Base-by-base conservation (phyloP, 1,139 yeast species). In the Scheffersomyces parashehatae region DNA sequence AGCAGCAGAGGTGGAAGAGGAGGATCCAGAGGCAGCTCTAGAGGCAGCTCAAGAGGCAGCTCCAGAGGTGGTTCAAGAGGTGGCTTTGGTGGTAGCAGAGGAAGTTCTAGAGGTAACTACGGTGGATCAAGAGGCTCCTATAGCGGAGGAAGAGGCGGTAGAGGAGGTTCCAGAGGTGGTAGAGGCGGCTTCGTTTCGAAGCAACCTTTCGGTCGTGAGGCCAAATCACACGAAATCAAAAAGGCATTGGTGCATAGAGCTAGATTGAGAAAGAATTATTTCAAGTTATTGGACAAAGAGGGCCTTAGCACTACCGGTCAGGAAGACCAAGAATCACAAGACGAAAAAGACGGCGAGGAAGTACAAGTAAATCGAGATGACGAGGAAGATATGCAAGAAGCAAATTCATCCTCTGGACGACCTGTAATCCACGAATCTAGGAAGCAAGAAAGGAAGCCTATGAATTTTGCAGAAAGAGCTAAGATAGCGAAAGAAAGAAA, bases 181-280 rank as follows among this genome's bases (percentile, higher is more conserved):
- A 44, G 52, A 26, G 50, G 52, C 29, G 42, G 48, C 29, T 20
- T 20, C 8, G 26, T 20, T 5, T 20, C 26, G 8, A 20, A 20
- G 2, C 26, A 20, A 8, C 26, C 26, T 20, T 20, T 20, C 8
- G 26, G 26, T 41, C 65, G 72, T 37, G 75, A 72, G 49, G 63
- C 64, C 45, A 75, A 75, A 50, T 60, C 70, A 24, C 63, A 67
- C 48, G 95, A 88, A 51, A 90, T 90, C 55, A 83, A 85, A 58
- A 80, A 79, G 59, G 85, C 95, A 10, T 77, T 91, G 52, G 78
- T 81, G 2, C 95, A 89, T 58, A 77, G 90, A 50, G 89, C 97
- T n/a, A 75, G 95, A 53, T 77, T 90, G 52, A 81, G 90, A 69
- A 87, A 84, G 61, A 83, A 82, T 46, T 91, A 91, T 60, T 84